These are phyloP conservation scores for Paratrypanosoma confusum DNA, from an alignment of 208 protist genomes.

Conservation along the genomic window DNA sequence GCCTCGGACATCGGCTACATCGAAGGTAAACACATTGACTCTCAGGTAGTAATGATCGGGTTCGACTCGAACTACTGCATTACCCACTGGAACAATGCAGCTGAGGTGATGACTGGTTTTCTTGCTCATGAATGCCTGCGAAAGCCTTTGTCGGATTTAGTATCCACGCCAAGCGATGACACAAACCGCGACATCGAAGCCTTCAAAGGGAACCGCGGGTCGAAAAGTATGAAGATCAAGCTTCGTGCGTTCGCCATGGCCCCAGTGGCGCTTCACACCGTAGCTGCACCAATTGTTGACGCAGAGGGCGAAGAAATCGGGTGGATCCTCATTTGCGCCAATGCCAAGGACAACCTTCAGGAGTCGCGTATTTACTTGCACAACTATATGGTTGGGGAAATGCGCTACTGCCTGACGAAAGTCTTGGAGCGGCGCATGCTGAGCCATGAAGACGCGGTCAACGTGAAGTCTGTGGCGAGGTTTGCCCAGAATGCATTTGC, in stretches of 20 bases:
- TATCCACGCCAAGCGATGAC: constrained; percentile 39
- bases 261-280: constrained; percentile 62
- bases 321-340: constrained; percentile 78
- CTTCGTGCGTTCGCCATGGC: constrained; percentile 62
- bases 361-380: constrained; percentile 72
- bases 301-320: constrained; percentile 38
- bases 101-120: constrained; percentile 80
- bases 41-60: constrained; percentile 83
- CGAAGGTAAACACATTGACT: constrained; percentile 68
- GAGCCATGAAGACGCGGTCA: constrained; percentile 18
- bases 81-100: constrained; percentile 77
- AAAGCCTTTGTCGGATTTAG: constrained; percentile 73
- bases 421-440: constrained; percentile 29
- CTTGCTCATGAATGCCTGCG: constrained; percentile 67
- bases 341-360: constrained; percentile 67
- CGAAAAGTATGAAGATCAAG: constrained; percentile 60
- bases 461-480: constrained; percentile 23
- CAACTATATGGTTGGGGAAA: constrained; percentile 59
- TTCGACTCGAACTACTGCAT: constrained; percentile 62
- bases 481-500: constrained; percentile 45
- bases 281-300: constrained; percentile 60
- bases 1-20: constrained; percentile 66
- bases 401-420: constrained; percentile 25
- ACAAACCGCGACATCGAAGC: constrained; percentile 10
- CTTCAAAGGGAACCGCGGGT: constrained; percentile 22